Conservation (phyloP, 2,329 filamentous ascomycete species). For the Xylariaceae sp. region DNA sequence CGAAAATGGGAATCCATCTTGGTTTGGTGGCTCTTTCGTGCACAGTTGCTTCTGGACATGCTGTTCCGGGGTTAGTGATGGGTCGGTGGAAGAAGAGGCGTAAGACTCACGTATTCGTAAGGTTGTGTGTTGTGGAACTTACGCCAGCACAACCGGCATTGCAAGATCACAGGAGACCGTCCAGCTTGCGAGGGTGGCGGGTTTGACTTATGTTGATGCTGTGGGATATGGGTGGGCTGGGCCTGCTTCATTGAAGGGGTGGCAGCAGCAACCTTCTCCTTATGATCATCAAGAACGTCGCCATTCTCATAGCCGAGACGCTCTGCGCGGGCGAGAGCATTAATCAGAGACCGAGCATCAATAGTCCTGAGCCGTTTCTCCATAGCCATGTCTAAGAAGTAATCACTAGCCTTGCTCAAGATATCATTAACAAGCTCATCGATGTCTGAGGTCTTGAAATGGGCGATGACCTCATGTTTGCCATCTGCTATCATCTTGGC, state of each 20-base stretch:
- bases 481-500: constrained; percentile 44
- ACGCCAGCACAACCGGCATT: constrained; percentile 36
- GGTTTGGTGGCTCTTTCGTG: constrained; percentile 25
- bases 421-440: constrained; percentile 50
- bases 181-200: constrained; percentile 25
- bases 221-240: constrained; percentile 1
- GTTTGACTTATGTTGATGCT: constrained; percentile 7
- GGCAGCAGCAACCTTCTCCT: constrained; percentile 40
- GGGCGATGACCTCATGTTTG: constrained; percentile 45
- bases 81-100: not conserved
- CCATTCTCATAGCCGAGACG: constrained; percentile 58
- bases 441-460: constrained; percentile 45
- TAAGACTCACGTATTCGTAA: constrained; percentile 37
- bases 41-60: constrained; percentile 43
- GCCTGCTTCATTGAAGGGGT: not conserved
- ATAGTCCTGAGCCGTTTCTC: constrained; percentile 56
- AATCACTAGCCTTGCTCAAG: constrained; percentile 49
- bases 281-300: constrained; percentile 51
- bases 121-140: constrained; percentile 28
- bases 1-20: constrained; percentile 39
- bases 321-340: constrained; percentile 58
- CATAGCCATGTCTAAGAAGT: constrained; percentile 57
- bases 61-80: constrained; percentile 28
- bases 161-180: constrained; percentile 21
- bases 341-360: constrained; percentile 56